Percentiles rank a stretch among this genome's conserved stretches.
phyloP scores from a whole-genome alignment of 2,329 filamentous ascomycete genomes.

The Pestalotiopsis sp. region DNA sequence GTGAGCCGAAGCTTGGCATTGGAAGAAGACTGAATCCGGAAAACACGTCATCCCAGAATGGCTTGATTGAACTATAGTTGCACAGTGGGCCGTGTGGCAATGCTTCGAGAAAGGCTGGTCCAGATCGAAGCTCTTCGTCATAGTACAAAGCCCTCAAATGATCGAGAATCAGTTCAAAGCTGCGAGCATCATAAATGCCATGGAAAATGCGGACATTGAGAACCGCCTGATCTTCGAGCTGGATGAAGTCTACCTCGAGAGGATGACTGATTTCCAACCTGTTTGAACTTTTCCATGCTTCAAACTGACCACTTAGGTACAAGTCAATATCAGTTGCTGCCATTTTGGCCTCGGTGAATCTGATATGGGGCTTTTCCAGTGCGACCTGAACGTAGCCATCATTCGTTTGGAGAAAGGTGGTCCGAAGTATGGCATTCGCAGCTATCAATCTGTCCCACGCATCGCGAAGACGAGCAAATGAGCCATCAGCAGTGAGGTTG shows the following conservation, averaged over 20 bases:
- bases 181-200: slow-evolving; percentile 83
- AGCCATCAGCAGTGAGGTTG: slow-evolving; percentile 46
- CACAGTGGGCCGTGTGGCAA: slow-evolving; percentile 71
- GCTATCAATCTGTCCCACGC: slow-evolving; percentile 61
- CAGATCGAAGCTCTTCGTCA: slow-evolving; percentile 26
- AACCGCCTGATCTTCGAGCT: slow-evolving; percentile 25
- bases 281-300: slow-evolving; percentile 59
- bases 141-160: slow-evolving; percentile 58
- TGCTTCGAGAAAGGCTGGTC: slow-evolving; percentile 65
- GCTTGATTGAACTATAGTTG: slow-evolving; percentile 38
- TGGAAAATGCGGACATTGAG: slow-evolving; percentile 79
- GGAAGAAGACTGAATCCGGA: slow-evolving; percentile 29
- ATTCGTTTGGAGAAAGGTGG: slow-evolving; percentile 70
- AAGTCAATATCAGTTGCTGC: slow-evolving; percentile 32
- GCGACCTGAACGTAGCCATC: slow-evolving; percentile 80
- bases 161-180: slow-evolving; percentile 69
- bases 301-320: slow-evolving; percentile 37
- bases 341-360: slow-evolving; percentile 45
- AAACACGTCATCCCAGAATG: slow-evolving; percentile 72
- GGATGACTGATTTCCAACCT: slow-evolving; percentile 49
- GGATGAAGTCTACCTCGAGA: slow-evolving; percentile 50
- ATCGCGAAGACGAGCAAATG: slow-evolving; percentile 47
- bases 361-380: slow-evolving; percentile 42
- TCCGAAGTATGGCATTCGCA: slow-evolving; percentile 68
- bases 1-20: slow-evolving; percentile 20